Conservation (phyloP, 2,329 filamentous ascomycete genomes). For the Verticillium nubilum region DNA sequence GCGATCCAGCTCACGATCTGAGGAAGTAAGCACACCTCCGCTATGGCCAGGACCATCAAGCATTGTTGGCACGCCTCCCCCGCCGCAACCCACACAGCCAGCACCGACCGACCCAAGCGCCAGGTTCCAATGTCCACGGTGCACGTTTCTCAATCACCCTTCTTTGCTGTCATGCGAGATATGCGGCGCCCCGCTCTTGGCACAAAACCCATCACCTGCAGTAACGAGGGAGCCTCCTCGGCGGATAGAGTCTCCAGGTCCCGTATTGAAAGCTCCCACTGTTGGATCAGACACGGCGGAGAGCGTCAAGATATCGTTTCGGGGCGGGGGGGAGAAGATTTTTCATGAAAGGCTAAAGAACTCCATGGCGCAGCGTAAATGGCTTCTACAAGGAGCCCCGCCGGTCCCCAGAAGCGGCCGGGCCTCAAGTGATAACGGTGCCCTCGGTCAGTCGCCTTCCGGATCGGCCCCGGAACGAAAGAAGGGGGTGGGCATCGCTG, state of each 20-base stretch:
- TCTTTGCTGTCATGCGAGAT: conserved; percentile 85
- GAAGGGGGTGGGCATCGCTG: conserved; percentile 82
- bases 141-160: conserved; percentile 90
- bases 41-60: conserved; percentile 11
- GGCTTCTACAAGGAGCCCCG: conserved; percentile 85
- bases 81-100: neutral
- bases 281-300: conserved; percentile 55
- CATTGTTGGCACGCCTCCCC: conserved; percentile 3
- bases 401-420: conserved; percentile 66
- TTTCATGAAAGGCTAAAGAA: conserved; percentile 87
- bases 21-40: conserved; percentile 3
- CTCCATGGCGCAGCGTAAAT: conserved; percentile 88
- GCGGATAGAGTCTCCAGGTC: conserved; percentile 74
- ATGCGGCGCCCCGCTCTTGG: conserved; percentile 71
- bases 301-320: conserved; percentile 86
- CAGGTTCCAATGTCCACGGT: conserved; percentile 68
- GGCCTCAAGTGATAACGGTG: conserved; percentile 27
- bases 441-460: conserved; percentile 16
- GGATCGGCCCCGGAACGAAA: conserved; percentile 21
- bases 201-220: conserved; percentile 37
- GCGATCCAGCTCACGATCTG: conserved; percentile 1
- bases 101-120: conserved; percentile 14
- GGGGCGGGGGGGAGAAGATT: conserved; percentile 79
- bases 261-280: conserved; percentile 44
- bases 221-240: conserved; percentile 27